These are phyloP conservation scores for Boletales sp. DNA, from an alignment of 768 basidiomycete species.

Conservation along the genomic window DNA sequence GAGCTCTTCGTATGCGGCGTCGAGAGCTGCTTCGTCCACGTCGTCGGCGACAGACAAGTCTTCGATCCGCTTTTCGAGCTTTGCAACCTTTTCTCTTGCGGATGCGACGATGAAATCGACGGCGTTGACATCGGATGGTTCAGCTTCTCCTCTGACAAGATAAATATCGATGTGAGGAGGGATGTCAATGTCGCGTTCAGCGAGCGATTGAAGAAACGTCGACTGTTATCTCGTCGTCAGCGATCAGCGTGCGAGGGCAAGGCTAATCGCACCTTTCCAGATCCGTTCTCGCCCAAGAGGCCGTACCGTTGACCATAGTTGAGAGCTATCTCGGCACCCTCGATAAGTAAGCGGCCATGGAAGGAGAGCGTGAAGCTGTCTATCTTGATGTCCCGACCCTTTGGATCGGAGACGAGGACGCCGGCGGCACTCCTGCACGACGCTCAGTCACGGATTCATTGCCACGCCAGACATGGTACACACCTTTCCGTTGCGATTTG, in stretches of 20 bases:
- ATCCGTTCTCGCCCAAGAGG: slow-evolving; percentile 94
- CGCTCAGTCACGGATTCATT: slow-evolving; percentile 3
- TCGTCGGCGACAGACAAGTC: slow-evolving; percentile 87
- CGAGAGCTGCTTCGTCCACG: slow-evolving; percentile 85
- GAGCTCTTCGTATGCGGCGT: slow-evolving; percentile 89
- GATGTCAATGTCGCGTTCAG: slow-evolving; percentile 92
- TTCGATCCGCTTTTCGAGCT: slow-evolving; percentile 90
- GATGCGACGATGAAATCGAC: slow-evolving; percentile 94
- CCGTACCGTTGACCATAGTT: slow-evolving; percentile 95
- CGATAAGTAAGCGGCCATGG: slow-evolving; percentile 85
- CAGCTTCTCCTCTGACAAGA: slow-evolving; percentile 93
- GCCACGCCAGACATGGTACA: slow-evolving; percentile 3
- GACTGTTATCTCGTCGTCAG: slow-evolving; percentile 49
- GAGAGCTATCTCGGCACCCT: slow-evolving; percentile 63
- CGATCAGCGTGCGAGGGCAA: slow-evolving; percentile 1
- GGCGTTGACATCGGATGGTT: slow-evolving; percentile 94
- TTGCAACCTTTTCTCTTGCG: slow-evolving; percentile 89
- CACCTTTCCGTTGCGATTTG: slow-evolving; percentile 88
- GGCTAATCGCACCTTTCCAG: slow-evolving; percentile 78
- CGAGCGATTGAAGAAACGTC: slow-evolving; percentile 93
- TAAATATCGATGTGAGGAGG: slow-evolving; percentile 97
- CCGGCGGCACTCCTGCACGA: slow-evolving; percentile 76
- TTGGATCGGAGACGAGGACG: slow-evolving; percentile 88
- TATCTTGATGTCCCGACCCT: slow-evolving; percentile 96
- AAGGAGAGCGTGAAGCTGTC: slow-evolving; percentile 94